Evolutionary conservation across 305 asterid genomes (phyloP), one percentile per base, ranked within the genome.

Genomic region (Striga hermonthica): DNA sequence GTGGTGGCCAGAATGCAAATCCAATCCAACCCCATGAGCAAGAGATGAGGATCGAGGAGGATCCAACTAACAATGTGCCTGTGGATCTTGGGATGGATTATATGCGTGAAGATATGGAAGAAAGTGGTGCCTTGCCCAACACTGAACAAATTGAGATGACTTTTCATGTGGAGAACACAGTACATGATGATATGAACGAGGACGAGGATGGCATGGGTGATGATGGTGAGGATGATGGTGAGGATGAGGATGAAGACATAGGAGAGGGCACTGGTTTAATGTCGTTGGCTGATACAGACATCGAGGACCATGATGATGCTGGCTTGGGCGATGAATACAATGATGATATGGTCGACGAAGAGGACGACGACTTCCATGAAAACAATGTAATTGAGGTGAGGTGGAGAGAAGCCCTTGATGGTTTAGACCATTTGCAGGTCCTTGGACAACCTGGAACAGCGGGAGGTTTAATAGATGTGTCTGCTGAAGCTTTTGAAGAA

Each of bases 361-460:
- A 94, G 68, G 99, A 94, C 63, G 97, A 90, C 58, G 98, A 88
- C 84, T 91, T 88, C 76, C 96, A 87, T 76, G 99, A 89, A 83
- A 94, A 94, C 77, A 91, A 89, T 68, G 97, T 94, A 48, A 94
- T 94, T 78, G 99, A 94, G 84, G 98, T 94, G 36, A 79, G 99
- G 79, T 94, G 98, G 99, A 91, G 98, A 81, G 99, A 94, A 78
- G 97, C 97, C 74, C 88, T 91, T 65, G 99, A 94, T 43, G 97
- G 98, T 64, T 80, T 93, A 68, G 97, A 93, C 77, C 96, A 88
- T 86, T 75, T 93, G 78, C 99, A 90, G 83, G 98, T 85, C 65
- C 90, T 86, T 55, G 99, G 96, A 58, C 98, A 89, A 74, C 91
- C 95, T 77, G 98, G 96, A 69, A 69, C 89, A 35, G 90, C 85